phyloP scores from a whole-genome alignment of 495 filamentous ascomycete species.

The Hypoxylon trugodes region DNA sequence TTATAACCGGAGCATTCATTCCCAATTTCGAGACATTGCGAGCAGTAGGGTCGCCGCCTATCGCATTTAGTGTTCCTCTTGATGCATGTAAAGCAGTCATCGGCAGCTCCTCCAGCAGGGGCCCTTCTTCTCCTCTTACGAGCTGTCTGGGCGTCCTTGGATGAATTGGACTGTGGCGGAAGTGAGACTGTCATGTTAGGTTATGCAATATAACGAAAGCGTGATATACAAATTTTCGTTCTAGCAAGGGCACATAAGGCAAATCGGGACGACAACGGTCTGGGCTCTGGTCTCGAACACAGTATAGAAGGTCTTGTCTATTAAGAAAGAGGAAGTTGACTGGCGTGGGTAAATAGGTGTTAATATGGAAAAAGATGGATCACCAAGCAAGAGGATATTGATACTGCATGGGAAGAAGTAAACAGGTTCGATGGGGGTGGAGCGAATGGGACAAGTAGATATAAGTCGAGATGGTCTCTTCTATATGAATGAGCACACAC shows the following conservation, averaged over 20 bases:
- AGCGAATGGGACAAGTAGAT: conserved; percentile 41
- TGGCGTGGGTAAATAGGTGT: conserved; percentile 57
- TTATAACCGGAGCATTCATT: conserved; percentile 98
- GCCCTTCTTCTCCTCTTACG: conserved; percentile 89
- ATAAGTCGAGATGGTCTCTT: conserved; percentile 41
- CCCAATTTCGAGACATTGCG: conserved; percentile 88
- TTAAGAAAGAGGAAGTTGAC: conserved; percentile 45
- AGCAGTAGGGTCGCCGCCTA: conserved; percentile 91
- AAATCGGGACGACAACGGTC: conserved; percentile 35
- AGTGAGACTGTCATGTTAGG: conserved; percentile 57
- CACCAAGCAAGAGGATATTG: conserved; percentile 44
- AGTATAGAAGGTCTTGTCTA: conserved; percentile 49
- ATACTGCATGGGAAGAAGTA: conserved; percentile 46
- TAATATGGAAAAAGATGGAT: conserved; percentile 55
- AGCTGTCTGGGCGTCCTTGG: conserved; percentile 55
- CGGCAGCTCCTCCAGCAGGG: conserved; percentile 85
- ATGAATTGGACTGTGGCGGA: conserved; percentile 48
- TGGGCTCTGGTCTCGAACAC: conserved; percentile 46
- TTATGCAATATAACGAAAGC: conserved; percentile 35
- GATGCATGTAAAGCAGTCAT: conserved; percentile 95
- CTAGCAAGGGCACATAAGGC: conserved; percentile 43
- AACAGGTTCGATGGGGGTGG: conserved; percentile 34
- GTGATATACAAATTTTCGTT: conserved; percentile 38
- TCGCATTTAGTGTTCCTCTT: conserved; percentile 87
- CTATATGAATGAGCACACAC: conserved; percentile 38